phyloP scores from a whole-genome alignment of 2,329 filamentous ascomycete genomes.

The Botrytis fragariae region DNA sequence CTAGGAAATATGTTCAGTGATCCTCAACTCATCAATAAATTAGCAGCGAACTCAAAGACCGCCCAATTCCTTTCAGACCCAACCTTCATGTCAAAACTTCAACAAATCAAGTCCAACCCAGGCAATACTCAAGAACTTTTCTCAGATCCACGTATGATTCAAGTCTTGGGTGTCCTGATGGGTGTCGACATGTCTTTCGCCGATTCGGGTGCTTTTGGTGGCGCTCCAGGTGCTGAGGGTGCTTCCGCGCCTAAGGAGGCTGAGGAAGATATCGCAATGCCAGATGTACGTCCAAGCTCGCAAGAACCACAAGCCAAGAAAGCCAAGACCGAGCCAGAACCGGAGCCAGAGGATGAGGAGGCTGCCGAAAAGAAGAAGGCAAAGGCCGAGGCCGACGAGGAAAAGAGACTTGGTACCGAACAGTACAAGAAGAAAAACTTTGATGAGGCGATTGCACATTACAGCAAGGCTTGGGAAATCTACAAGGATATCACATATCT shows the following conservation, averaged over 20 bases:
- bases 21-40: conserved; percentile 83
- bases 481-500: conserved; percentile 97
- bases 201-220: conserved; percentile 10
- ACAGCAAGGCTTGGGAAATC: conserved; percentile 89
- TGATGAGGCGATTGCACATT: conserved; percentile 90
- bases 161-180: conserved; percentile 89
- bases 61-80: conserved; percentile 74
- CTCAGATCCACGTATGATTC: conserved; percentile 85
- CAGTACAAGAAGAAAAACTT: conserved; percentile 99
- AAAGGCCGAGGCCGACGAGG: conserved; percentile 87
- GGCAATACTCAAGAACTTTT: conserved; percentile 76
- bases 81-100: conserved; percentile 86
- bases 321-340: conserved; percentile 51
- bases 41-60: conserved; percentile 93
- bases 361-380: conserved; percentile 79
- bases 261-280: conserved; percentile 76
- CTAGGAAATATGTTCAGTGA: conserved; percentile 95
- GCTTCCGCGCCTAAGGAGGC: conserved; percentile 42
- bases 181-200: conserved; percentile 74
- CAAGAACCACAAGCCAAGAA: conserved; percentile 49
- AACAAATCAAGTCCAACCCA: conserved; percentile 78
- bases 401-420: conserved; percentile 91
- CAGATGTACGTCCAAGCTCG: conserved; percentile 56
- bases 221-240: conserved; percentile 19
- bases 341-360: conserved; percentile 77